phyloP scores from a whole-genome alignment of 495 filamentous ascomycete genomes.

The Penicillium maclennaniae region DNA sequence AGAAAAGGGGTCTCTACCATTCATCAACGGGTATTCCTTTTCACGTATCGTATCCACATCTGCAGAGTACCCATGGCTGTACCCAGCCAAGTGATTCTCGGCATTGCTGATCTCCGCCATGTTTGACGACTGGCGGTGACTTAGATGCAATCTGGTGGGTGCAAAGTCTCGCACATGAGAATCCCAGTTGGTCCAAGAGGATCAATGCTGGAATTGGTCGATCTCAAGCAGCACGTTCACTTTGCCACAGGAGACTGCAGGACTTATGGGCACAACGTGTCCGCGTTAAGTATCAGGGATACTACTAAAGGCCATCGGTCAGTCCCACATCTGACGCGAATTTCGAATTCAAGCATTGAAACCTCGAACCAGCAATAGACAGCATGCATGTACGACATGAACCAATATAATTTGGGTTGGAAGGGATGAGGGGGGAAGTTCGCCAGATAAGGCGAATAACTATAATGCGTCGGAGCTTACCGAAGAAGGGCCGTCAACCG shows the following conservation, averaged over 20 bases:
- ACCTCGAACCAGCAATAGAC: conserved; percentile 8
- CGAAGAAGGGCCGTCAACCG: conserved; percentile 3
- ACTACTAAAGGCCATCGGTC: conserved; percentile 4
- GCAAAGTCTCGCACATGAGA: not conserved
- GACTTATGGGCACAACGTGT: not conserved
- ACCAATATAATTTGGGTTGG: conserved; percentile 6
- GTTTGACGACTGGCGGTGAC: not conserved
- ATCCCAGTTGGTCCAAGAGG: not conserved
- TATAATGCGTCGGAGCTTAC: conserved; percentile 21
- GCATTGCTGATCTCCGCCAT: conserved; percentile 11
- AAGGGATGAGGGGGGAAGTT: conserved; percentile 1
- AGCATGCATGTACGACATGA: conserved; percentile 7
- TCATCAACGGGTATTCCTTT: conserved; percentile 79
- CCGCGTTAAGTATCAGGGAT: not conserved
- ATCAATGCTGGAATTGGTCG: not conserved
- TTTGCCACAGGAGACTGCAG: not conserved
- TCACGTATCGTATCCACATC: conserved; percentile 65
- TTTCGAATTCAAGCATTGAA: not conserved
- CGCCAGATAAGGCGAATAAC: conserved; percentile 17
- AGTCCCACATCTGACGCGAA: conserved; percentile 1
- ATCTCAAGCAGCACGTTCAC: not conserved
- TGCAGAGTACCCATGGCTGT: conserved; percentile 53
- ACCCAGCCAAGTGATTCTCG: conserved; percentile 4
- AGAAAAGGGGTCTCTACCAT: conserved; percentile 48
- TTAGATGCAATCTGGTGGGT: not conserved